Evolutionary conservation across 192 early-diverging fungal species (phyloP).

Genomic region (Mortierella alpina): DNA sequence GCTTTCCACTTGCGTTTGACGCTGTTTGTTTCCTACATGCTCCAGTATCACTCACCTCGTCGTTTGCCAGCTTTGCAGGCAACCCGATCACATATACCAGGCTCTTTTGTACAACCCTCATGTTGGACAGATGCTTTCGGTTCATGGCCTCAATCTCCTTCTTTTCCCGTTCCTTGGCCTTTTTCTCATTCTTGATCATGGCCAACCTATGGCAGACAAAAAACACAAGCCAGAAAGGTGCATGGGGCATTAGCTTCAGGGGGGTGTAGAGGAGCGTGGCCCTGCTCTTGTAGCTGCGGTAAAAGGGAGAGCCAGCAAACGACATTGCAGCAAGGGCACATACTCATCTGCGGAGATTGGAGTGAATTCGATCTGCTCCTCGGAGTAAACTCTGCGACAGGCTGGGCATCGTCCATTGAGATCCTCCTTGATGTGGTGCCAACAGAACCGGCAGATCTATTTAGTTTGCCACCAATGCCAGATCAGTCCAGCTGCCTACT

Average conservation of each 20-base stretch:
- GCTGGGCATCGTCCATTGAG: conserved; percentile 95
- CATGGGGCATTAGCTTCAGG: background rate
- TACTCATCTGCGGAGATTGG: conserved; percentile 93
- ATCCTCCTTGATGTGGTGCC: conserved; percentile 97
- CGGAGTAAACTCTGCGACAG: conserved; percentile 90
- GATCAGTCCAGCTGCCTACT: background rate
- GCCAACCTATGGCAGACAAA: conserved; percentile 40
- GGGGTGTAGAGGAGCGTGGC: background rate
- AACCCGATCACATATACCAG: conserved; percentile 97
- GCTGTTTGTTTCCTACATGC: no score
- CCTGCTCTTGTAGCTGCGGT: no score
- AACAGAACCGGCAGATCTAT: conserved; percentile 99
- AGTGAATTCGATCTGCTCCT: conserved; percentile 88
- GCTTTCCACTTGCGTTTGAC: no score
- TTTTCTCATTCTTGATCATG: conserved; percentile 65
- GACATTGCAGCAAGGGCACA: conserved; percentile 43
- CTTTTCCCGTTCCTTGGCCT: conserved; percentile 89
- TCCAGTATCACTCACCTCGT: conserved; percentile 73
- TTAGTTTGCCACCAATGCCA: conserved; percentile 11
- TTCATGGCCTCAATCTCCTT: conserved; percentile 88
- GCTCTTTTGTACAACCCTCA: conserved; percentile 96
- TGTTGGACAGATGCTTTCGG: conserved; percentile 84
- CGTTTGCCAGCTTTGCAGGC: conserved; percentile 84
- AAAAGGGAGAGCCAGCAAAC: background rate
- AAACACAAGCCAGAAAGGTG: background rate